Conservation (phyloP, 495 filamentous ascomycete species). For the Aspergillus ostianus region DNA sequence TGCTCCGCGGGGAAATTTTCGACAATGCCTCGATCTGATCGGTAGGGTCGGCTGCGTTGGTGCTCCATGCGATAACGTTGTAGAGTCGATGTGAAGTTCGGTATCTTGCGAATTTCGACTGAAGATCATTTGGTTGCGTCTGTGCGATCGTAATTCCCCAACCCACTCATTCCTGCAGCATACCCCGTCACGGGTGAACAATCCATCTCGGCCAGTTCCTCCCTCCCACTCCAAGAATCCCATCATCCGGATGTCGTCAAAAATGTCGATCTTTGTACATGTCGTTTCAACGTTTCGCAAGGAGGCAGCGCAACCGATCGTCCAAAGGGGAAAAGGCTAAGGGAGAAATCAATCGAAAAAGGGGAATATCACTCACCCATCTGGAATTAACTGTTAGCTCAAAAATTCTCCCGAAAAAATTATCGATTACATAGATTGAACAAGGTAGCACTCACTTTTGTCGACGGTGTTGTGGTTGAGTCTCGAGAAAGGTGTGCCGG, state of each 20-base stretch:
- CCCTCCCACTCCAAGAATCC: not conserved
- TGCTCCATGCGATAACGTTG: not conserved
- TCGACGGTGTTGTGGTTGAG: conserved; percentile 55
- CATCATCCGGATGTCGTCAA: not conserved
- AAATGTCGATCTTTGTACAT: not conserved
- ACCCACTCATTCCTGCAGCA: not conserved
- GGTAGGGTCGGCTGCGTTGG: not conserved
- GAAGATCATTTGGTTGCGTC: not conserved
- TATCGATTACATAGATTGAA: not conserved
- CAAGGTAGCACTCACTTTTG: conserved; percentile 48
- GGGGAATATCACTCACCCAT: conserved; percentile 53
- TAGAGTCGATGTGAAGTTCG: not conserved
- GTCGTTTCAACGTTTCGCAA: conserved; percentile 22
- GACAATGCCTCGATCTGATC: not conserved
- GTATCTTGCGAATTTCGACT: not conserved
- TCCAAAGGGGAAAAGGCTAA: conserved; percentile 24
- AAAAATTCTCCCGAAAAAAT: conserved; percentile 5
- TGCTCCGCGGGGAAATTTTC: not conserved
- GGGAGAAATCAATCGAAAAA: conserved; percentile 17
- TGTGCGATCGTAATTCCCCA: not conserved
- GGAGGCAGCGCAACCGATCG: conserved; percentile 33
- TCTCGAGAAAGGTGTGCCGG: conserved; percentile 40
- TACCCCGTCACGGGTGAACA: not conserved
- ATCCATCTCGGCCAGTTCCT: not conserved
- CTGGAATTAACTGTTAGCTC: conserved; percentile 28